Conservation (phyloP, 371 early-diverging fungal genomes). For the Apophysomyces ossiformis region DNA sequence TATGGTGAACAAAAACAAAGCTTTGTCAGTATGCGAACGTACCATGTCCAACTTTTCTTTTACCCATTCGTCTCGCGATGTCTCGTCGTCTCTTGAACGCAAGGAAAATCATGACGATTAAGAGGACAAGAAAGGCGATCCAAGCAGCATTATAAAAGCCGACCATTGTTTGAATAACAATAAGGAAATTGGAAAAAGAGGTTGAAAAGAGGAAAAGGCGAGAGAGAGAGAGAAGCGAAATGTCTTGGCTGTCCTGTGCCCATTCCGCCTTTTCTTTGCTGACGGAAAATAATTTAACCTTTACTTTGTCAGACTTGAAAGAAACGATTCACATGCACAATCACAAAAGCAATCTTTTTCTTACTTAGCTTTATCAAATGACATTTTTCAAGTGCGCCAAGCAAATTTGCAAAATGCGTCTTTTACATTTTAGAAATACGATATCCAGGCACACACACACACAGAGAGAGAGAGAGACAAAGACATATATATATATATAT, state of each 20-base stretch:
- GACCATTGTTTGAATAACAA: constrained; percentile 16
- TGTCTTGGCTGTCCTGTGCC: background rate
- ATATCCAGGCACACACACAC: too few species aligned
- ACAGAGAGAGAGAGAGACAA: too few species aligned
- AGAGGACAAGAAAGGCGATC: constrained; percentile 22
- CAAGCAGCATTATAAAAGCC: constrained; percentile 22
- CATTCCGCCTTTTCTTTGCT: background rate
- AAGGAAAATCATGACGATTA: constrained; percentile 14
- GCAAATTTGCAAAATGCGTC: too few species aligned
- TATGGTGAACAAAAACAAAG: background rate
- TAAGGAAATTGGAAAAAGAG: constrained; percentile 8
- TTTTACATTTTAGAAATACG: too few species aligned
- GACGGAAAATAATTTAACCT: background rate
- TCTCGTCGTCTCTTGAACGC: constrained; percentile 7
- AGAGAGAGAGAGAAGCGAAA: too few species aligned
- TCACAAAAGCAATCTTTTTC: too few species aligned
- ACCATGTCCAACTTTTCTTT: background rate
- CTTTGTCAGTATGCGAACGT: background rate
- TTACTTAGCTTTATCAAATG: too few species aligned
- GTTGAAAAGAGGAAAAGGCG: background rate
- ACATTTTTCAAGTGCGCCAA: too few species aligned
- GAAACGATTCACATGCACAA: too few species aligned
- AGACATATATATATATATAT: too few species aligned
- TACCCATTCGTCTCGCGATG: constrained; percentile 10
- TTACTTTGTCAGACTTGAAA: too few species aligned